Conservation (phyloP, 2,329 filamentous ascomycete genomes). For the Chlorencoelia australis region DNA sequence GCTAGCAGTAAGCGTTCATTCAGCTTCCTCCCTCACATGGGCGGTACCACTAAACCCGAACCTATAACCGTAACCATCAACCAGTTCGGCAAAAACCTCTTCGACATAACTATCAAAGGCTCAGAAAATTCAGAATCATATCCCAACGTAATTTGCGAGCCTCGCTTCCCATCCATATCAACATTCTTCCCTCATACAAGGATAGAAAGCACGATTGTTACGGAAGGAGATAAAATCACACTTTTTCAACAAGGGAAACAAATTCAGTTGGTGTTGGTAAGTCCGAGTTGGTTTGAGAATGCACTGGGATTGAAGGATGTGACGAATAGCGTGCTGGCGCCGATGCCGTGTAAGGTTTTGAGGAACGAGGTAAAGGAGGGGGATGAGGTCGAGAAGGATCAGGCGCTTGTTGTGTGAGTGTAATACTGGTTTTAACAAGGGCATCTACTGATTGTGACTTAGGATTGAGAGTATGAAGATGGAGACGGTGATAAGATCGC, state of each 20-base stretch:
- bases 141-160: constrained; percentile 35
- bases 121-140: constrained; percentile 31
- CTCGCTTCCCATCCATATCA: constrained; percentile 41
- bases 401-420: constrained; percentile 71
- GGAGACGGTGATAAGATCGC: constrained; percentile 74
- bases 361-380: constrained; percentile 81
- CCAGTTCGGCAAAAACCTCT: constrained; percentile 29
- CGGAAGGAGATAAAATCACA: constrained; percentile 51
- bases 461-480: constrained; percentile 85
- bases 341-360: constrained; percentile 96
- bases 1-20: constrained; percentile 20
- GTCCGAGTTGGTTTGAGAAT: constrained; percentile 76
- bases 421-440: too few species aligned
- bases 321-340: constrained; percentile 74
- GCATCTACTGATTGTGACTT: constrained; percentile 17
- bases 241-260: constrained; percentile 64
- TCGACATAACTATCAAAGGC: constrained; percentile 35
- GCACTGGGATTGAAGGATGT: constrained; percentile 74
- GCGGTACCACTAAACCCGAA: constrained; percentile 6
- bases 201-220: constrained; percentile 68
- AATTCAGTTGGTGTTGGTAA: constrained; percentile 45
- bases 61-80: constrained; percentile 20
- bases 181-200: constrained; percentile 77
- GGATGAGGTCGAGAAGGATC: constrained; percentile 72
- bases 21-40: constrained; percentile 13